These are phyloP conservation scores for Populus hybrid DNA, from an alignment of 441 rosid genomes.

Conservation along the genomic window DNA sequence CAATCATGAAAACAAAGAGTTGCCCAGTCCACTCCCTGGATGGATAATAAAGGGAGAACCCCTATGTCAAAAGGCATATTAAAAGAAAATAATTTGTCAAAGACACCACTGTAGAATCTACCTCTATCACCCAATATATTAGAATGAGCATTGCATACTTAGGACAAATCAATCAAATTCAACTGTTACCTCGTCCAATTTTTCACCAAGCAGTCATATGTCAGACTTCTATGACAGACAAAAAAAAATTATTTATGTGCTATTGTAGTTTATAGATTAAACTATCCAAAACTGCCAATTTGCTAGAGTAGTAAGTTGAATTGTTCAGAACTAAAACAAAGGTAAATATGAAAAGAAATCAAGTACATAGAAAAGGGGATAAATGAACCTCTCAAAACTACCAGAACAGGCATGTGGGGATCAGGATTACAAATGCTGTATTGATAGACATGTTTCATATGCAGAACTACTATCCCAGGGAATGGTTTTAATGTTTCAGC, in stretches of 20 bases:
- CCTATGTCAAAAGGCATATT: conserved; percentile 38
- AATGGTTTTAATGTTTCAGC: background rate
- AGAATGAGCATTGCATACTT: conserved; percentile 13
- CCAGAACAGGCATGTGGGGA: background rate
- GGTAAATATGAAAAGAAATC: background rate
- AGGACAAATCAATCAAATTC: conserved; percentile 1
- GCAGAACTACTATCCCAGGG: background rate
- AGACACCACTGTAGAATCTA: conserved; percentile 22
- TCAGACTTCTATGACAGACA: conserved; percentile 3
- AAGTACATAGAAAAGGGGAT: background rate
- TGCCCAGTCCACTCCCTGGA: conserved; percentile 47
- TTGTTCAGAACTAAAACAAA: background rate
- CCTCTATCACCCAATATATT: conserved; percentile 12
- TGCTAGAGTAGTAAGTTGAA: background rate
- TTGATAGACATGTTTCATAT: background rate
- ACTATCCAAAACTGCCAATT: background rate
- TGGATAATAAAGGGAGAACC: conserved; percentile 32
- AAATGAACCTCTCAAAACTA: background rate
- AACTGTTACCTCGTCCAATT: background rate
- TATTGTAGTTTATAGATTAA: conserved; percentile 1
- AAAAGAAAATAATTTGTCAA: conserved; percentile 15
- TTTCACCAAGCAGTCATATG: background rate
- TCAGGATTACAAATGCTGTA: background rate
- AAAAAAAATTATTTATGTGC: background rate
- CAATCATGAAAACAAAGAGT: conserved; percentile 42